Conservation (phyloP, 257 asterid genomes). For the Phtheirospermum japonicum region DNA sequence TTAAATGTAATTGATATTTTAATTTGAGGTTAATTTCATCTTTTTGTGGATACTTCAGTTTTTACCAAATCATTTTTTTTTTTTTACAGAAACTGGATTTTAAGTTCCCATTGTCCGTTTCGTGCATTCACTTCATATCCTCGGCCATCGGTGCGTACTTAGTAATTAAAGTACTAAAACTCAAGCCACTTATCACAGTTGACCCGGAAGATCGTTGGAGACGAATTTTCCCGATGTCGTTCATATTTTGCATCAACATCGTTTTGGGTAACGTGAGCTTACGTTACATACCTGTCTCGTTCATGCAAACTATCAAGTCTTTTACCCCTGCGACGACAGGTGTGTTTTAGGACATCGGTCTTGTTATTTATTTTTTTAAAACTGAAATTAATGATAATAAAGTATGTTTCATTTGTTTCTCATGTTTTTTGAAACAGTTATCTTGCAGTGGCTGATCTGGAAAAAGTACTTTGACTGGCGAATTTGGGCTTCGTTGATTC, state of each 20-base stretch:
- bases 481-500: constrained; percentile 78
- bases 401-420: not conserved
- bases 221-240: constrained; percentile 81
- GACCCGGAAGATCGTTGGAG: constrained; percentile 74
- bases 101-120: constrained; percentile 62
- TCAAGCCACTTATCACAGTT: constrained; percentile 66
- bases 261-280: constrained; percentile 76
- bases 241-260: constrained; percentile 74
- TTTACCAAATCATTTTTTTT: constrained; percentile 1
- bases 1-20: too few relatives aligned
- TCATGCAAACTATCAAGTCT: constrained; percentile 86
- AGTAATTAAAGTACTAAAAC: constrained; percentile 67
- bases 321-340: constrained; percentile 89
- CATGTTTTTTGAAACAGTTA: constrained; percentile 48
- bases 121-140: constrained; percentile 72
- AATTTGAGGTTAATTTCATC: too few relatives aligned
- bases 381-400: constrained; percentile 42
- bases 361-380: constrained; percentile 12
- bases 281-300: constrained; percentile 77
- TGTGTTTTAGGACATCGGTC: not conserved
- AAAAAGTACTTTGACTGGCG: constrained; percentile 69
- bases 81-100: constrained; percentile 58
- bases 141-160: constrained; percentile 70
- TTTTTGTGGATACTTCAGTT: too few relatives aligned
- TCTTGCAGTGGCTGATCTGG: constrained; percentile 85